Evolutionary conservation across 176 grass and related monocot genomes (phyloP).

Genomic region (Rhynchospora pubera): DNA sequence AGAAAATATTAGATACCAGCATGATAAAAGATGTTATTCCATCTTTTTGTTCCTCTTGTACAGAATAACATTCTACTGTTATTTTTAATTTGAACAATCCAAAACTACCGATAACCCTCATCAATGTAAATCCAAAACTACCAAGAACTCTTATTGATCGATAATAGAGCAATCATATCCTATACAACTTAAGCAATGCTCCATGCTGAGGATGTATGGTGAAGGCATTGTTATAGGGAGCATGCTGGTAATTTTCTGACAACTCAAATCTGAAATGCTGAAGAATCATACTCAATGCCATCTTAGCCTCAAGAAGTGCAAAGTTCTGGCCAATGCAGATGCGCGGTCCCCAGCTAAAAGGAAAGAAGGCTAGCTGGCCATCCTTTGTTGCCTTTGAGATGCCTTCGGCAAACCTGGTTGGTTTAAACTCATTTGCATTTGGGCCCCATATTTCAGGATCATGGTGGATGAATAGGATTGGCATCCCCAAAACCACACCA

Average conservation of each 20-base stretch:
- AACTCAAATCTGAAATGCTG: conserved; percentile 31
- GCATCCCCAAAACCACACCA: conserved; percentile 28
- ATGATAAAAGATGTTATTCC: no score
- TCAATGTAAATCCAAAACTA: no score
- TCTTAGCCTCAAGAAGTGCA: conserved; percentile 16
- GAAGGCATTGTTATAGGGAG: conserved; percentile 19
- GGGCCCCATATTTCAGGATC: conserved; percentile 30
- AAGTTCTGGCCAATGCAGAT: conserved; percentile 37
- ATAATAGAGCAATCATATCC: conserved; percentile 19
- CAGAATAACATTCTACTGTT: no score
- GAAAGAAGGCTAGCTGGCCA: conserved; percentile 20
- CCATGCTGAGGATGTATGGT: conserved; percentile 61
- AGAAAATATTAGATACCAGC: no score
- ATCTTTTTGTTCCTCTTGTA: no score
- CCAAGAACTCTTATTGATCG: no score
- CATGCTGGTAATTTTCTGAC: conserved; percentile 27
- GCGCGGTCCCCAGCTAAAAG: conserved; percentile 26
- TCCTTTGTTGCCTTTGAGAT: conserved; percentile 17
- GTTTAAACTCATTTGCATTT: conserved; percentile 32
- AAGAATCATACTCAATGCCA: conserved; percentile 29
- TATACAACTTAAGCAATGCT: conserved; percentile 39
- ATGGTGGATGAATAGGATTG: conserved; percentile 16
- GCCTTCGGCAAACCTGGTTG: conserved; percentile 18
- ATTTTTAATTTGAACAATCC: no score
- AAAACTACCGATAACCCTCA: no score